phyloP scores from a whole-genome alignment of 768 basidiomycete genomes.

The Holtermannia corniformis region DNA sequence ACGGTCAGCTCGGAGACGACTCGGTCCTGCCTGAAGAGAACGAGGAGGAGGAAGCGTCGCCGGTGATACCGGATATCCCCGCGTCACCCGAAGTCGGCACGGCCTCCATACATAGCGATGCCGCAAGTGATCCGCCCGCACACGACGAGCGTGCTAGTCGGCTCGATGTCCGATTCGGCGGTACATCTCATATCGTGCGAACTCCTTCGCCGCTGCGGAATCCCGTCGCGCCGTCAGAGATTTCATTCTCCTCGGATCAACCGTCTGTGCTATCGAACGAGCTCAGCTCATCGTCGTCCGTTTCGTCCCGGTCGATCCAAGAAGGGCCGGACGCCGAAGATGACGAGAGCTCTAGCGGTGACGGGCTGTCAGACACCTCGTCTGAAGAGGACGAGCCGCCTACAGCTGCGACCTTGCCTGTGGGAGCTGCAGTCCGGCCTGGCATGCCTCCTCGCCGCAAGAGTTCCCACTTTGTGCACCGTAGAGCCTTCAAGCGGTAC shows the following conservation, averaged over 20 bases:
- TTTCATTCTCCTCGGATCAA: not conserved
- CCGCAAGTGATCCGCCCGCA: no score
- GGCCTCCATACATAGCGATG: no score
- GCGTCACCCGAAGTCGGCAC: no score
- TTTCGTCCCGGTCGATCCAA: not conserved
- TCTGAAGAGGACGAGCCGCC: constrained; percentile 17
- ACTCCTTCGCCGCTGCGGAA: constrained; percentile 27
- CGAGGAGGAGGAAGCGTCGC: constrained; percentile 31
- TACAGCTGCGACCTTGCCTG: constrained; percentile 1
- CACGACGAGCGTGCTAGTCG: not conserved
- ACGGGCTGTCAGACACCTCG: constrained; percentile 28
- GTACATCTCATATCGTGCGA: constrained; percentile 3
- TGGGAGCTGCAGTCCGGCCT: constrained; percentile 7
- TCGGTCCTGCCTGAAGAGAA: constrained; percentile 28
- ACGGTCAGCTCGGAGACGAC: constrained; percentile 26
- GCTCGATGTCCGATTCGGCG: not conserved
- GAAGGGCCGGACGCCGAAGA: constrained; percentile 2
- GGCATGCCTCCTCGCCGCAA: constrained; percentile 26
- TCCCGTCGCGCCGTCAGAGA: constrained; percentile 3
- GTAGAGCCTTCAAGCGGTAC: constrained; percentile 87
- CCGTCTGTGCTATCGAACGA: not conserved
- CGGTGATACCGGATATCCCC: not conserved
- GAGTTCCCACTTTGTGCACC: constrained; percentile 58
- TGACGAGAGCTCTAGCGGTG: constrained; percentile 12
- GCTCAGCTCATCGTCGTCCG: not conserved